A percentile compares a stretch with the other conserved stretches of the same genome.
Conservation (phyloP, 2,329 filamentous ascomycete species). For the Ophiobolus disseminans region DNA sequence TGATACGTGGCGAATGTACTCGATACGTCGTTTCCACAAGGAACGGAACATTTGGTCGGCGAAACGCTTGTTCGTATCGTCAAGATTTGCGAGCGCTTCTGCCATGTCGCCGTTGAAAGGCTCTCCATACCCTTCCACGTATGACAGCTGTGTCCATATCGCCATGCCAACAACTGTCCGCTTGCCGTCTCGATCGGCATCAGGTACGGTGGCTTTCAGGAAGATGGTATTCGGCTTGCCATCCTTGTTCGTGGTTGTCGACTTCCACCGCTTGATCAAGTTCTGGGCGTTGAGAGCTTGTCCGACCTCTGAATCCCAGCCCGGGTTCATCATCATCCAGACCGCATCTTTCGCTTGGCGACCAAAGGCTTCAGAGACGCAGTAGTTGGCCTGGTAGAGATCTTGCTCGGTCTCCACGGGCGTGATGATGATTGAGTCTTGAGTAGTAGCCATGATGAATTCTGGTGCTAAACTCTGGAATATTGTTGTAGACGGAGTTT, state of each 20-base stretch:
- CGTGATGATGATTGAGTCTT: slow-evolving; percentile 21
- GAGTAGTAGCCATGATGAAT: slow-evolving; percentile 18
- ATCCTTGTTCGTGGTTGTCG: slow-evolving; percentile 50
- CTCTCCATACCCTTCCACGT: slow-evolving; percentile 58
- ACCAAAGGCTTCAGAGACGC: slow-evolving; percentile 56
- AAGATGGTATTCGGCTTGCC: slow-evolving; percentile 61
- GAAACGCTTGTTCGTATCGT: slow-evolving; percentile 57
- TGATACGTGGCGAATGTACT: slow-evolving; percentile 35
- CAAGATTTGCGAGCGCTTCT: slow-evolving; percentile 39
- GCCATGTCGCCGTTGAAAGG: slow-evolving; percentile 28
- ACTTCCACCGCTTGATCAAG: slow-evolving; percentile 54
- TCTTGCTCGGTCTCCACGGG: slow-evolving; percentile 32
- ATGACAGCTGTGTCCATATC: slow-evolving; percentile 63
- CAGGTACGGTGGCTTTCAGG: slow-evolving; percentile 60
- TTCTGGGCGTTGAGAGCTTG: slow-evolving; percentile 45
- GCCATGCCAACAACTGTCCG: slow-evolving; percentile 59
- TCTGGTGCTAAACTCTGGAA: background rate
- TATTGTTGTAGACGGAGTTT: background rate
- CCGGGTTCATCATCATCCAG: slow-evolving; percentile 61
- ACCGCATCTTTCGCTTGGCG: slow-evolving; percentile 59
- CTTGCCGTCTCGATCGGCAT: slow-evolving; percentile 31
- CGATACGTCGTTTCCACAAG: slow-evolving; percentile 54
- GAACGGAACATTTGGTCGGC: slow-evolving; percentile 54
- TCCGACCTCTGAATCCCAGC: slow-evolving; percentile 61
- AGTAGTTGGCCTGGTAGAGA: slow-evolving; percentile 39